Conservation (phyloP, 2,329 filamentous ascomycete genomes). For the Thermothelomyces thermophilus region DNA sequence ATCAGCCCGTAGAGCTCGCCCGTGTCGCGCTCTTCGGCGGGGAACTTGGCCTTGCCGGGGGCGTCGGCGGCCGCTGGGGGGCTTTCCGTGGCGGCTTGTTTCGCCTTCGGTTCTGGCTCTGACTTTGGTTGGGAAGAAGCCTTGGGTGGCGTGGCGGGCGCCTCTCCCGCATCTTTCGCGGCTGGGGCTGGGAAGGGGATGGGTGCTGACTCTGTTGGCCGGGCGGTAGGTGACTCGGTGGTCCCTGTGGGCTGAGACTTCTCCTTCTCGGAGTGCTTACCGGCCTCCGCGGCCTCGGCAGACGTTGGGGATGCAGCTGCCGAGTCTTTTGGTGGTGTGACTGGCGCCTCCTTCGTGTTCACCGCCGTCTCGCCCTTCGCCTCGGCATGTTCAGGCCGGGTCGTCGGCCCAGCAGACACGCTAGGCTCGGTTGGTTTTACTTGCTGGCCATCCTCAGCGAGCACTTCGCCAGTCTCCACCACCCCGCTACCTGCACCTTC, state of each 20-base stretch:
- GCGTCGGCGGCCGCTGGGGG: background rate
- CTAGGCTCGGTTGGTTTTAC: background rate
- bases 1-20: slow-evolving; percentile 59
- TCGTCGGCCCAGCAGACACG: background rate
- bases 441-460: slow-evolving; percentile 7
- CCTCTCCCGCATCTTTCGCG: background rate
- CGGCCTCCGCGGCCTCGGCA: background rate
- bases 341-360: background rate
- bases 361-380: background rate
- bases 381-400: background rate
- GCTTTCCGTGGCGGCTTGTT: background rate
- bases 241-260: background rate
- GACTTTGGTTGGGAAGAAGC: background rate
- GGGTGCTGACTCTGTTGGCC: background rate
- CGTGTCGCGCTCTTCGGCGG: slow-evolving; percentile 5
- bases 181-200: too few species aligned
- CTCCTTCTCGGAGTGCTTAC: background rate
- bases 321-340: background rate
- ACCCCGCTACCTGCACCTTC: background rate
- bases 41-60: too few species aligned
- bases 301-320: background rate
- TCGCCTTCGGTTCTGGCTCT: background rate
- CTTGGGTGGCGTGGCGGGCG: background rate
- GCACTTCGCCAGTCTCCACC: slow-evolving; percentile 5
- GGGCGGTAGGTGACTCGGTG: too few species aligned